Conservation (phyloP, 176 grass and related monocot species). For the Phyllostachys edulis region DNA sequence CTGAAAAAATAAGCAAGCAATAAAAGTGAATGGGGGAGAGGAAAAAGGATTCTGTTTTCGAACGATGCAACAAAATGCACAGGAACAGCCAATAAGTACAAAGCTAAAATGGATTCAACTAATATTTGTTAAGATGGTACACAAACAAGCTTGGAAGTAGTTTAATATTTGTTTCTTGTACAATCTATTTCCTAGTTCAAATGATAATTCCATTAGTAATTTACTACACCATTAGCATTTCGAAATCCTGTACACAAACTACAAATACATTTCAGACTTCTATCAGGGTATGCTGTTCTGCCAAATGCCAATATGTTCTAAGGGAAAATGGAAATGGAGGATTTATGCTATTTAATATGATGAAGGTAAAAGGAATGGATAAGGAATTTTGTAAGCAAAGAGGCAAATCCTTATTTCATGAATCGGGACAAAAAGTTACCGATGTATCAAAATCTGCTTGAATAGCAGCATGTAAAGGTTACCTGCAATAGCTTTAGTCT, state of each 20-base stretch:
- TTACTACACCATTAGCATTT: background rate
- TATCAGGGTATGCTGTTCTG: background rate
- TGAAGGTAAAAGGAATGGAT: background rate
- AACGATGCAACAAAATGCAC: background rate
- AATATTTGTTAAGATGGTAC: background rate
- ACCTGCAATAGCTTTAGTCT: constrained; percentile 82
- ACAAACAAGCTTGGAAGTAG: background rate
- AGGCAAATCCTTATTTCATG: background rate
- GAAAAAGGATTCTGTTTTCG: background rate
- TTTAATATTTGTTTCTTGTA: background rate
- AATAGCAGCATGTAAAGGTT: constrained; percentile 9
- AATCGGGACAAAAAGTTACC: background rate
- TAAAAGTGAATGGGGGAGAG: background rate
- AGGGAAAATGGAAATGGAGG: background rate
- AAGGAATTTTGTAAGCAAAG: background rate
- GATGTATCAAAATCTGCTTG: background rate
- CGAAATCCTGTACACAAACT: background rate
- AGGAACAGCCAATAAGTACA: background rate
- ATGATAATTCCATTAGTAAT: background rate
- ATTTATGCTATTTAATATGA: background rate
- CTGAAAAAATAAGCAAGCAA: constrained; percentile 38
- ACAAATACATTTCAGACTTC: constrained; percentile 10
- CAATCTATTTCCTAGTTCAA: background rate
- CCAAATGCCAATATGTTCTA: background rate
- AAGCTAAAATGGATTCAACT: background rate